phyloP scores from a whole-genome alignment of 495 filamentous ascomycete genomes.

The Aspergillus cavernicola region DNA sequence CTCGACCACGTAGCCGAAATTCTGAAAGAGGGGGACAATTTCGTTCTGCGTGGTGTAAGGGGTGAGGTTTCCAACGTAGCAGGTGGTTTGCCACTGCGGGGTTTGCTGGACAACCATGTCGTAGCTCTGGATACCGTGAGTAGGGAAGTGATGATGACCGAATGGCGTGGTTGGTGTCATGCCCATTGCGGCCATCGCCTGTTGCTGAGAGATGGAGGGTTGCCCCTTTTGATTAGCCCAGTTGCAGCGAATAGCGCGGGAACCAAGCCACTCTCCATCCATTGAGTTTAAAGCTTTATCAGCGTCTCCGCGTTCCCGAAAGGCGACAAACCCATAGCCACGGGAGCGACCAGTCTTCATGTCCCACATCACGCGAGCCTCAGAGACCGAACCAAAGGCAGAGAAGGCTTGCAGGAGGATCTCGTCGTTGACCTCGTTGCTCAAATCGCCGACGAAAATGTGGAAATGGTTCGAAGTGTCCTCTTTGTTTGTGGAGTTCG shows the following conservation, averaged over 20 bases:
- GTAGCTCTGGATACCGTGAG: conserved; percentile 92
- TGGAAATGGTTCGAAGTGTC: conserved; percentile 99
- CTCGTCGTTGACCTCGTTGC: conserved; percentile 99
- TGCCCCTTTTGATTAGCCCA: conserved; percentile 99
- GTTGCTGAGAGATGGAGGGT: conserved; percentile 95
- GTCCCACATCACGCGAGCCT: conserved; percentile 99
- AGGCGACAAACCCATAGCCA: conserved; percentile 97
- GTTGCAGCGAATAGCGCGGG: conserved; percentile 97
- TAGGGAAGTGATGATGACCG: conserved; percentile 97
- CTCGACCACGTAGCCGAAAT: conserved; percentile 96
- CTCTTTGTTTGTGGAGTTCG: conserved; percentile 91
- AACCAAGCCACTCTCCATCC: conserved; percentile 99
- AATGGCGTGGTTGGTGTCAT: conserved; percentile 97
- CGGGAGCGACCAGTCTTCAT: conserved; percentile 99
- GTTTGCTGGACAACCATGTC: conserved; percentile 98
- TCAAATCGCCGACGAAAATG: conserved; percentile 97
- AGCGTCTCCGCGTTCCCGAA: conserved; percentile 88
- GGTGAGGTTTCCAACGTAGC: conserved; percentile 96
- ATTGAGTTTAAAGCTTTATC: conserved; percentile 96
- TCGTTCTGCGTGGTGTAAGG: conserved; percentile 97
- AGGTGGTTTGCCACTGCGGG: conserved; percentile 98
- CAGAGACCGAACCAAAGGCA: conserved; percentile 94
- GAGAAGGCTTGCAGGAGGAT: conserved; percentile 92
- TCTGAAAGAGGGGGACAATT: conserved; percentile 93
- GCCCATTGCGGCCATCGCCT: conserved; percentile 95